phyloP scores from a whole-genome alignment of 805 yeast species.

The Priceomyces castillae region DNA sequence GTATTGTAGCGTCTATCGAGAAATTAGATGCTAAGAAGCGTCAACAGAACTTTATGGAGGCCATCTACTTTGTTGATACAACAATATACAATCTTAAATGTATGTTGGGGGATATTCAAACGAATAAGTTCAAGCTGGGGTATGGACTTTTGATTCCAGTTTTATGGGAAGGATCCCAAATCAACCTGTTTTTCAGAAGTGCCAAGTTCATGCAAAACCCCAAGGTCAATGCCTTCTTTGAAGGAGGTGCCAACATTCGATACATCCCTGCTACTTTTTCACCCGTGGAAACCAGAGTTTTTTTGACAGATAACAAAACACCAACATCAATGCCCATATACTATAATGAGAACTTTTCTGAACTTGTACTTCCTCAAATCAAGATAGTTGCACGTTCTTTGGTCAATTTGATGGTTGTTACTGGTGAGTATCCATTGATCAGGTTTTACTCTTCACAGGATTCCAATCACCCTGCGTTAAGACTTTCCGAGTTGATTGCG shows the following conservation, averaged over 20 bases:
- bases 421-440: slow-evolving; percentile 87
- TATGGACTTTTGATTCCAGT: slow-evolving; percentile 71
- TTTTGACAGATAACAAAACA: slow-evolving; percentile 55
- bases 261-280: slow-evolving; percentile 39
- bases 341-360: slow-evolving; percentile 63
- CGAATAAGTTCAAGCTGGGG: slow-evolving; percentile 72
- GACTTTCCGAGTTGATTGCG: slow-evolving; percentile 70
- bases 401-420: slow-evolving; percentile 67
- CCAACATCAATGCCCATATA: slow-evolving; percentile 66
- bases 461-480: slow-evolving; percentile 50
- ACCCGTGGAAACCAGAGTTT: slow-evolving; percentile 71
- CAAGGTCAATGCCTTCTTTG: slow-evolving; percentile 29
- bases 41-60: slow-evolving; percentile 66
- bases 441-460: slow-evolving; percentile 62
- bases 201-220: slow-evolving; percentile 28
- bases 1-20: slow-evolving; percentile 63
- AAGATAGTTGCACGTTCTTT: slow-evolving; percentile 59
- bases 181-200: slow-evolving; percentile 18
- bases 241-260: slow-evolving; percentile 25
- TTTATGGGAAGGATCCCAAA: slow-evolving; percentile 19
- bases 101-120: slow-evolving; percentile 67
- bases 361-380: slow-evolving; percentile 58
- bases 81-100: slow-evolving; percentile 68
- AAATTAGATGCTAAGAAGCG: slow-evolving; percentile 59
- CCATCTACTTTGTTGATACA: slow-evolving; percentile 76